These are phyloP conservation scores for Trypethelium eluteriae DNA, from an alignment of 495 filamentous ascomycete genomes.

Conservation along the genomic window DNA sequence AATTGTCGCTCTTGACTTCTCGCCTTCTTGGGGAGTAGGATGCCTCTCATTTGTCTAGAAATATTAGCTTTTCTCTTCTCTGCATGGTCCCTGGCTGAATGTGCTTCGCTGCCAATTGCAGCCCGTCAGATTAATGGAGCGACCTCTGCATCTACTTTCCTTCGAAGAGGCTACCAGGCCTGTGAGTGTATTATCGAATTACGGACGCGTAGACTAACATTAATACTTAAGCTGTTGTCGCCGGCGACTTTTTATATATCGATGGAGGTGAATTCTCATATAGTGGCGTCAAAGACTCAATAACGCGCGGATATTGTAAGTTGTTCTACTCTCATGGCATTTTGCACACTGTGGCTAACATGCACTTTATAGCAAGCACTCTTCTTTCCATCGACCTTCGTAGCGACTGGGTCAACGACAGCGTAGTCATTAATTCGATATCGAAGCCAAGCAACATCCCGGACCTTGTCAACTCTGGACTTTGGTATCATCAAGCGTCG, in stretches of 20 bases:
- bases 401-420: background rate
- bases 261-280: constrained; percentile 9
- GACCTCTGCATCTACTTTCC: constrained; percentile 2
- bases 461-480: background rate
- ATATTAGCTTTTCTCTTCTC: background rate
- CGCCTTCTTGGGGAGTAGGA: background rate
- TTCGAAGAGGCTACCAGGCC: constrained; percentile 6
- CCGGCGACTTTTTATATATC: background rate
- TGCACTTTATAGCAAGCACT: background rate
- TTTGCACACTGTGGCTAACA: background rate
- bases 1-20: background rate
- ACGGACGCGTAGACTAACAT: background rate
- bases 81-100: background rate
- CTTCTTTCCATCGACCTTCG: constrained; percentile 9
- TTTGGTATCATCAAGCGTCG: constrained; percentile 6
- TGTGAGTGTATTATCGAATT: background rate
- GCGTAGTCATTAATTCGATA: background rate
- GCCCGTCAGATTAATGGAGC: constrained; percentile 2
- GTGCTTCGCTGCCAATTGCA: background rate
- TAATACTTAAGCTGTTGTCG: background rate
- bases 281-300: background rate
- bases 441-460: background rate
- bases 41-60: background rate
- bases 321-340: background rate
- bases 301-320: constrained; percentile 2